These are phyloP conservation scores for Aegle marmelos DNA, from an alignment of 345 rosid species.

Conservation along the genomic window DNA sequence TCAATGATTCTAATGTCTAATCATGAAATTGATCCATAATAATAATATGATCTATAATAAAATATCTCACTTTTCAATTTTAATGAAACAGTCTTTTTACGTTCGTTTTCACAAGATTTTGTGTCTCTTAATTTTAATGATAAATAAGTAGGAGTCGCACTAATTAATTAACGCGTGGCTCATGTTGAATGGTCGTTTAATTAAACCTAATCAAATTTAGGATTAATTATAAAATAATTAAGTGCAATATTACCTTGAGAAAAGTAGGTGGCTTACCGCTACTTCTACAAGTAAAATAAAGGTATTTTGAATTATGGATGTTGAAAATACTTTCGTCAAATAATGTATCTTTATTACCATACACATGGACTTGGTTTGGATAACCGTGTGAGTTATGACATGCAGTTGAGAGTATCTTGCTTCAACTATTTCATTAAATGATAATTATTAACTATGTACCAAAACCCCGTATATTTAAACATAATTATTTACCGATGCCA, in stretches of 20 bases:
- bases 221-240: not conserved
- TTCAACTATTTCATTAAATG: too few species aligned
- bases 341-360: not conserved
- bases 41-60: conserved; percentile 23
- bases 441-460: too few species aligned
- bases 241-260: too few species aligned
- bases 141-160: not conserved
- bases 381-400: not conserved
- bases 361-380: not conserved
- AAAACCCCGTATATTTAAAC: too few species aligned
- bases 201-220: not conserved
- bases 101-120: too few species aligned
- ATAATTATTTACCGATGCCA: too few species aligned
- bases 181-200: not conserved
- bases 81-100: not conserved
- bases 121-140: too few species aligned
- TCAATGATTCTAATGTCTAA: conserved; percentile 34
- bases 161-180: not conserved
- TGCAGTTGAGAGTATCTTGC: too few species aligned
- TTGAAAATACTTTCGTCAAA: not conserved
- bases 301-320: not conserved
- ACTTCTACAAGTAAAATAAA: not conserved
- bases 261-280: not conserved
- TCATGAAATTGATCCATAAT: conserved; percentile 15
- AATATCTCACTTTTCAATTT: conserved; percentile 27